Conservation (phyloP, 75 land plant species). For the Azolla pinnata region DNA sequence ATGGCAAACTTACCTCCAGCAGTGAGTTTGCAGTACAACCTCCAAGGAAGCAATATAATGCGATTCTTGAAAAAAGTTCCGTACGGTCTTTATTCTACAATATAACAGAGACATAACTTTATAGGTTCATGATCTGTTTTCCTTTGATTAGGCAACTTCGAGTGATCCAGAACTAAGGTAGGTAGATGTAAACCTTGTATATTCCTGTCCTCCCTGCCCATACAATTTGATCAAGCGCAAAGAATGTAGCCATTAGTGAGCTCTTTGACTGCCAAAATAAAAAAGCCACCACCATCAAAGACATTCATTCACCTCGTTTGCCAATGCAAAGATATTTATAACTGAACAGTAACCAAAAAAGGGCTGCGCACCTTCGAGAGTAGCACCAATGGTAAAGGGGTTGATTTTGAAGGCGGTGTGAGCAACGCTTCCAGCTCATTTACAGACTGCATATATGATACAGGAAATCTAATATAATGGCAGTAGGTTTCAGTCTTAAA, state of each 20-base stretch:
- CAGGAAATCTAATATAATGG: not conserved
- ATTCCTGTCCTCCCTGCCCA: slow-evolving; percentile 90
- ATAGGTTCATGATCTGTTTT: not conserved
- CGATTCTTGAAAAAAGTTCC: slow-evolving; percentile 61
- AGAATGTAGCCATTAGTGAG: slow-evolving; percentile 76
- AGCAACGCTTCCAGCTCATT: slow-evolving; percentile 84
- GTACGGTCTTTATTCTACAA: slow-evolving; percentile 73
- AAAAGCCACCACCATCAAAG: not conserved
- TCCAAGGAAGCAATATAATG: slow-evolving; percentile 86
- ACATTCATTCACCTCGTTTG: not conserved
- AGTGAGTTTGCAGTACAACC: slow-evolving; percentile 39
- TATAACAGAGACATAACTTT: not conserved
- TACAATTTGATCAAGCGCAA: slow-evolving; percentile 85
- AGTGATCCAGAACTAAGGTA: not conserved
- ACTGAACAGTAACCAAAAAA: not conserved
- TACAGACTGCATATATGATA: slow-evolving; percentile 50
- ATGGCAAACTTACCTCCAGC: slow-evolving; percentile 50
- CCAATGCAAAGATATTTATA: not conserved
- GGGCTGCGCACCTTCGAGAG: slow-evolving; percentile 64
- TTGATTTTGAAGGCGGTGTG: slow-evolving; percentile 65
- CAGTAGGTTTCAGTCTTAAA: not conserved
- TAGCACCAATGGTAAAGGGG: slow-evolving; percentile 77
- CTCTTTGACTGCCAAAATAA: slow-evolving; percentile 73
- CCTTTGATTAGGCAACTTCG: not conserved
- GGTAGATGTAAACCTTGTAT: slow-evolving; percentile 49